phyloP scores from a whole-genome alignment of 2,329 filamentous ascomycete genomes.

The Amauroascus verrucosus region DNA sequence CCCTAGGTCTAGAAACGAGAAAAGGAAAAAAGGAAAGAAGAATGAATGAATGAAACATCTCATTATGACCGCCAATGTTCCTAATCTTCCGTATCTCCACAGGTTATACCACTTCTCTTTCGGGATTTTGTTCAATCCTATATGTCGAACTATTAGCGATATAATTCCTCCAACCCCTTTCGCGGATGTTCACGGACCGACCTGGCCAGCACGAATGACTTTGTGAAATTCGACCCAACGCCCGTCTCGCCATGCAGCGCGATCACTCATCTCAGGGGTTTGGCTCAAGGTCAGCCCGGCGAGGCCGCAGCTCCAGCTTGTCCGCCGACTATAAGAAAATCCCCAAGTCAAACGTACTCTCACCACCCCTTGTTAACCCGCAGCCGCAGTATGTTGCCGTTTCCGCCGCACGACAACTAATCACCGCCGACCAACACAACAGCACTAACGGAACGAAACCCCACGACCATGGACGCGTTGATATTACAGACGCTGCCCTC shows the following conservation, averaged over 20 bases:
- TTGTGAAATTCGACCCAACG: neutral
- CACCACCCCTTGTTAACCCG: slow-evolving; percentile 63
- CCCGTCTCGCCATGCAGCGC: slow-evolving; percentile 12
- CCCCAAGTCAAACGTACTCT: slow-evolving; percentile 39
- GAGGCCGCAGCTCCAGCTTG: slow-evolving; percentile 30
- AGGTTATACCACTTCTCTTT: neutral
- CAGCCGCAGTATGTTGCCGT: slow-evolving; percentile 77
- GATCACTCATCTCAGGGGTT: slow-evolving; percentile 5
- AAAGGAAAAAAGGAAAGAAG: neutral
- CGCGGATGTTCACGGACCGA: neutral
- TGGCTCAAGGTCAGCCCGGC: slow-evolving; percentile 9
- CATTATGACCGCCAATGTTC: neutral
- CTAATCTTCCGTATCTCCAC: neutral
- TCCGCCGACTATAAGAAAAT: slow-evolving; percentile 28
- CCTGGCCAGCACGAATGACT: neutral
- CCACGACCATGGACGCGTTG: slow-evolving; percentile 52
- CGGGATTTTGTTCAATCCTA: neutral
- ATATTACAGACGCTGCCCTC: slow-evolving; percentile 64
- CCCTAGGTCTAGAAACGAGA: neutral
- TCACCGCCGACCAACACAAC: slow-evolving; percentile 76
- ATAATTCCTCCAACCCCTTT: neutral
- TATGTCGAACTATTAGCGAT: neutral
- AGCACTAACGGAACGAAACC: slow-evolving; percentile 47
- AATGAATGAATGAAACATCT: no score
- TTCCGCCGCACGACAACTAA: slow-evolving; percentile 79